Evolutionary conservation across 2,329 filamentous ascomycete species (phyloP).

Genomic region (Aspergillus alliaceus): DNA sequence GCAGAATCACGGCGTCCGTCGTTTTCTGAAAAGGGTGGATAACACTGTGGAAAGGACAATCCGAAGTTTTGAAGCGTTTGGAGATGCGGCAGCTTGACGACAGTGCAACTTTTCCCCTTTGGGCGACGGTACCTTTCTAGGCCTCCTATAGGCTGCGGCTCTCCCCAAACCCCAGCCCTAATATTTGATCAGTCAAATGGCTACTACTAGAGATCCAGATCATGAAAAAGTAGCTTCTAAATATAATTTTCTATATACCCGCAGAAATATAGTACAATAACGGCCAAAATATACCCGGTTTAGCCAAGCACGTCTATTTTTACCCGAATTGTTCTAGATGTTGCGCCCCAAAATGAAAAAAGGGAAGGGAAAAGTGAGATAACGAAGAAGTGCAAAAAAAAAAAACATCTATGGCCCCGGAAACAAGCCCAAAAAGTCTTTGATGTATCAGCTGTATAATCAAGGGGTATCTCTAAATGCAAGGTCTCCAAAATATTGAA

Average conservation of each 20-base stretch:
- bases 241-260: neutral
- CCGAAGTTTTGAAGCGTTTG: slow-evolving; percentile 33
- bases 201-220: no score
- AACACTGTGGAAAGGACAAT: slow-evolving; percentile 21
- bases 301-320: neutral
- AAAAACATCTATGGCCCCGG: slow-evolving; percentile 9
- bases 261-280: neutral
- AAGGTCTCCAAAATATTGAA: slow-evolving; percentile 2
- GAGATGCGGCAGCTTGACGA: slow-evolving; percentile 22
- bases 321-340: slow-evolving; percentile 16
- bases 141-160: slow-evolving; percentile 20
- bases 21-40: slow-evolving; percentile 15
- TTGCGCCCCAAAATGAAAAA: slow-evolving; percentile 15
- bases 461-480: slow-evolving; percentile 36
- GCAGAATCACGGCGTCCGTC: slow-evolving; percentile 30
- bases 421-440: slow-evolving; percentile 7
- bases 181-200: slow-evolving; percentile 2
- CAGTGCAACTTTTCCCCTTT: slow-evolving; percentile 26
- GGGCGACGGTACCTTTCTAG: slow-evolving; percentile 16
- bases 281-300: neutral
- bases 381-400: neutral
- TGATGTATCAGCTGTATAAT: slow-evolving; percentile 12
- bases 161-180: slow-evolving; percentile 16
- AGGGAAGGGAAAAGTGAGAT: neutral
- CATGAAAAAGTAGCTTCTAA: neutral